phyloP scores from a whole-genome alignment of 208 protist species.

The Leishmania mexicana region DNA sequence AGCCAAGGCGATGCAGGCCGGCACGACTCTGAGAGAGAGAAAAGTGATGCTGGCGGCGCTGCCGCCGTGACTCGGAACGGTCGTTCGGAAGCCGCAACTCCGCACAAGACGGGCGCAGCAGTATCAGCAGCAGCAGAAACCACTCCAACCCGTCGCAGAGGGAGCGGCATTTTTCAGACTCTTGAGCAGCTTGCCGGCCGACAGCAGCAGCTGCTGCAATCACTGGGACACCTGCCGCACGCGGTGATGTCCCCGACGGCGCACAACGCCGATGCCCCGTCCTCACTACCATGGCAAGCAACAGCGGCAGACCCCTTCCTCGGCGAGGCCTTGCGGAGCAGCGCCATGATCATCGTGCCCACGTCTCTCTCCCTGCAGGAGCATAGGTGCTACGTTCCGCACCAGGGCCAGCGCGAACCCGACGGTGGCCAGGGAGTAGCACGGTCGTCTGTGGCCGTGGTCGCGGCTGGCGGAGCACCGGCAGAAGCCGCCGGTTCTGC shows the following conservation, averaged over 20 bases:
- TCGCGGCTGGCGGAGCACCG: not conserved
- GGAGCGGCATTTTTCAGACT: conserved; percentile 8
- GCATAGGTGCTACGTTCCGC: not conserved
- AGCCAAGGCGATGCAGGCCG: not conserved
- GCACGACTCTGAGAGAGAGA: not conserved
- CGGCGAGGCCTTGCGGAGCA: not conserved
- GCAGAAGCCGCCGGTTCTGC: not conserved
- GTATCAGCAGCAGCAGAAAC: not conserved
- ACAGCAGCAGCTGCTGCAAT: conserved; percentile 24
- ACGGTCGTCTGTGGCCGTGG: not conserved
- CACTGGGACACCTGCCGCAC: not conserved
- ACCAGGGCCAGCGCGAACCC: conserved; percentile 1
- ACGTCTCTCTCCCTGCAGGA: conserved; percentile 1
- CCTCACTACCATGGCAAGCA: not conserved
- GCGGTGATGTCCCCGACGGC: not conserved
- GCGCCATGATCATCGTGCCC: not conserved
- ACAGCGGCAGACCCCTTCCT: not conserved
- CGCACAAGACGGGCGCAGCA: not conserved
- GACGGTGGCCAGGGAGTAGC: not conserved
- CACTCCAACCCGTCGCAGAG: not conserved
- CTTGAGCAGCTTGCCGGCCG: conserved; percentile 26
- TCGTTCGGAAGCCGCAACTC: not conserved
- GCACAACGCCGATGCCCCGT: not conserved
- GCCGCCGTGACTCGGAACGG: not conserved
- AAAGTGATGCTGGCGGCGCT: not conserved